phyloP scores from a whole-genome alignment of 805 yeast genomes.

The Middelhovenomyces tepae region DNA sequence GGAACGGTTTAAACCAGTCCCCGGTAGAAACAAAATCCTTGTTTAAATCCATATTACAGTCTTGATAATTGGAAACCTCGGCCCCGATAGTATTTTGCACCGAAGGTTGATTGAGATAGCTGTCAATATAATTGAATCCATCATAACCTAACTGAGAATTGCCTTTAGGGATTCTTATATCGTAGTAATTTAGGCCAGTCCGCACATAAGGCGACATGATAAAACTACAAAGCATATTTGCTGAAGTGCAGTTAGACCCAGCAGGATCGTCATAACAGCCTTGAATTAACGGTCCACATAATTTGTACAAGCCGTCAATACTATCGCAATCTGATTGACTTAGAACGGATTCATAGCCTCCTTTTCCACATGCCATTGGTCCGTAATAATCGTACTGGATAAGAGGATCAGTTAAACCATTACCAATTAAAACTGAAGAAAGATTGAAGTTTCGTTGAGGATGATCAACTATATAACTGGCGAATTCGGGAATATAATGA shows the following conservation, averaged over 20 bases:
- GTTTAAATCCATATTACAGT: conserved; percentile 69
- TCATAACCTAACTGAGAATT: conserved; percentile 45
- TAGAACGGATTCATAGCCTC: conserved; percentile 67
- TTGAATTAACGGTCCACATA: conserved; percentile 54
- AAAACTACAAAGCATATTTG: conserved; percentile 31
- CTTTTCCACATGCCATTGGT: conserved; percentile 91
- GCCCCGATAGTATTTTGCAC: conserved; percentile 55
- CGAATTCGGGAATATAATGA: conserved; percentile 82
- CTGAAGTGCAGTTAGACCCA: conserved; percentile 65
- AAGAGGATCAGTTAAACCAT: conserved; percentile 82
- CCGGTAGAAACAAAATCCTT: conserved; percentile 53
- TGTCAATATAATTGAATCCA: conserved; percentile 42
- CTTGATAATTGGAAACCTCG: conserved; percentile 42
- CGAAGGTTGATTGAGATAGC: conserved; percentile 43
- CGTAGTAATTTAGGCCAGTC: conserved; percentile 57
- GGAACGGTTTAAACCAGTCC: conserved; percentile 61
- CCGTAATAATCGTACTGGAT: conserved; percentile 70
- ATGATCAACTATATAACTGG: conserved; percentile 42
- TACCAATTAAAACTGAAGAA: conserved; percentile 79
- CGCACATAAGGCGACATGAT: conserved; percentile 54
- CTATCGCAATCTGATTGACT: conserved; percentile 57
- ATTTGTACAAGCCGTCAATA: conserved; percentile 53
- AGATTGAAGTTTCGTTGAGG: conserved; percentile 48
- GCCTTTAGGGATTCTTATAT: conserved; percentile 49
- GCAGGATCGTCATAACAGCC: conserved; percentile 69